Evolutionary conservation across 1,139 yeast genomes (phyloP).

Genomic region (Protomyces lactucae-debilis): DNA sequence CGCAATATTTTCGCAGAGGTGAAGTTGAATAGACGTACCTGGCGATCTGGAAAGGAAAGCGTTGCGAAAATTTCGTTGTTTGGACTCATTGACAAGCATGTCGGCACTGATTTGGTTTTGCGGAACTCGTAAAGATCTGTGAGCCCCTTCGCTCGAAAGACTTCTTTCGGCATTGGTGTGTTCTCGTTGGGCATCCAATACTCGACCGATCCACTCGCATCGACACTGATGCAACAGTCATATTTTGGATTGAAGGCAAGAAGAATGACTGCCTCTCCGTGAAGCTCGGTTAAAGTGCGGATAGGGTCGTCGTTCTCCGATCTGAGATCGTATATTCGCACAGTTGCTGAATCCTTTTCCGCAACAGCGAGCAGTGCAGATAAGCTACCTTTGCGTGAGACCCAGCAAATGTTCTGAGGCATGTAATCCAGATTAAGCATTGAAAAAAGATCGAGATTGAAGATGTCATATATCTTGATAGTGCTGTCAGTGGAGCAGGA

Average conservation of each 20-base stretch:
- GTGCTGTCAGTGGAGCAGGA: slow-evolving; percentile 37
- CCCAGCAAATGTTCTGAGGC: slow-evolving; percentile 38
- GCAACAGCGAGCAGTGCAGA: slow-evolving; percentile 33
- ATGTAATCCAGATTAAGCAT: slow-evolving; percentile 37
- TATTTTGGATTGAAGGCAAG: slow-evolving; percentile 39
- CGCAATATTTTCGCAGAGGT: slow-evolving; percentile 41
- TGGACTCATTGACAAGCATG: slow-evolving; percentile 36
- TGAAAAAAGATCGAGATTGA: slow-evolving; percentile 43
- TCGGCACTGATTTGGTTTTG: slow-evolving; percentile 39
- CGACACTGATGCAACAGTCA: slow-evolving; percentile 44
- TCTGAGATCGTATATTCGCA: slow-evolving; percentile 37
- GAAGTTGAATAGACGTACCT: slow-evolving; percentile 41
- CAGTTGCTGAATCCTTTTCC: slow-evolving; percentile 35
- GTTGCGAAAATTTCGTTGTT: slow-evolving; percentile 38
- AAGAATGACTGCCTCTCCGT: slow-evolving; percentile 38
- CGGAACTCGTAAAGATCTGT: slow-evolving; percentile 47
- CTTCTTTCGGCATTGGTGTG: slow-evolving; percentile 32
- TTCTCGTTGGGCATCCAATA: slow-evolving; percentile 43
- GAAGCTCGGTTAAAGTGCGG: slow-evolving; percentile 36
- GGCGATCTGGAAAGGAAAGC: slow-evolving; percentile 40
- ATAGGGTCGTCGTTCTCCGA: slow-evolving; percentile 32
- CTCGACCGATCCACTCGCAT: slow-evolving; percentile 46
- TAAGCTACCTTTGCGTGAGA: slow-evolving; percentile 31
- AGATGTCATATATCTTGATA: slow-evolving; percentile 45
- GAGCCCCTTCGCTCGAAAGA: slow-evolving; percentile 44